Evolutionary conservation across 805 yeast species (phyloP).

Genomic region (Ogataea zsoltii): DNA sequence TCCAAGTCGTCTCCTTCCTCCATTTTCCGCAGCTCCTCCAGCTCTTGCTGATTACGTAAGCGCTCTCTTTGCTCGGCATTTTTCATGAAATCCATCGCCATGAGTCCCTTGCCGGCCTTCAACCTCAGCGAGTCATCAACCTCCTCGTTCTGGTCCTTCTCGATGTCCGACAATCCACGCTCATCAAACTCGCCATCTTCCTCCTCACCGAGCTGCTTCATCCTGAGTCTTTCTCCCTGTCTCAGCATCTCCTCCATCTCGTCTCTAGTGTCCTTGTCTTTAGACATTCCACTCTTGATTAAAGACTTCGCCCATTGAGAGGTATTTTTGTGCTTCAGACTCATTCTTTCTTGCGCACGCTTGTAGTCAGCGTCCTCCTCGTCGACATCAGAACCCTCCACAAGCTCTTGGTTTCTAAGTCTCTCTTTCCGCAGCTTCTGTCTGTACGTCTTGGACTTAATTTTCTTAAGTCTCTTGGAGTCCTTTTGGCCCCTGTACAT

Average conservation of each 20-base stretch:
- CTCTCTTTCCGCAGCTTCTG: constrained; percentile 85
- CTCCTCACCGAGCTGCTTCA: constrained; percentile 69
- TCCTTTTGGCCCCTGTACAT: constrained; percentile 94
- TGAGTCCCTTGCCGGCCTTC: constrained; percentile 79
- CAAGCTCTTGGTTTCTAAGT: constrained; percentile 64
- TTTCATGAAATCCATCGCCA: constrained; percentile 95
- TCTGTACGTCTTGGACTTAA: constrained; percentile 87
- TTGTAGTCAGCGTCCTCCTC: constrained; percentile 68
- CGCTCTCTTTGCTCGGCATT: constrained; percentile 76
- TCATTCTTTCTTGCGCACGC: constrained; percentile 92
- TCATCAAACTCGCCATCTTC: constrained; percentile 43
- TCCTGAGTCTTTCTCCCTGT: constrained; percentile 75
- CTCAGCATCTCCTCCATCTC: constrained; percentile 94
- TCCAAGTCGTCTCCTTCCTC: constrained; percentile 37
- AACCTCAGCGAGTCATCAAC: constrained; percentile 37
- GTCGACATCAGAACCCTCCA: constrained; percentile 56
- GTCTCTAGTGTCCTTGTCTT: constrained; percentile 78
- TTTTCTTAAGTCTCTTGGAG: constrained; percentile 89
- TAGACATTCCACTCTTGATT: constrained; percentile 86
- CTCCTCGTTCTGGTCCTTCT: constrained; percentile 42
- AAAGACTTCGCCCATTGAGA: constrained; percentile 89
- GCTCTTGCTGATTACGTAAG: constrained; percentile 55
- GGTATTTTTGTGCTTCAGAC: constrained; percentile 83
- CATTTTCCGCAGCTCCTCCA: constrained; percentile 50
- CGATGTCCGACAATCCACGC: constrained; percentile 51